Percentiles rank a stretch among this genome's conserved stretches.
These are phyloP conservation scores for Tilletia walkeri DNA, from an alignment of 1,284 basidiomycete genomes.

Conservation along the genomic window DNA sequence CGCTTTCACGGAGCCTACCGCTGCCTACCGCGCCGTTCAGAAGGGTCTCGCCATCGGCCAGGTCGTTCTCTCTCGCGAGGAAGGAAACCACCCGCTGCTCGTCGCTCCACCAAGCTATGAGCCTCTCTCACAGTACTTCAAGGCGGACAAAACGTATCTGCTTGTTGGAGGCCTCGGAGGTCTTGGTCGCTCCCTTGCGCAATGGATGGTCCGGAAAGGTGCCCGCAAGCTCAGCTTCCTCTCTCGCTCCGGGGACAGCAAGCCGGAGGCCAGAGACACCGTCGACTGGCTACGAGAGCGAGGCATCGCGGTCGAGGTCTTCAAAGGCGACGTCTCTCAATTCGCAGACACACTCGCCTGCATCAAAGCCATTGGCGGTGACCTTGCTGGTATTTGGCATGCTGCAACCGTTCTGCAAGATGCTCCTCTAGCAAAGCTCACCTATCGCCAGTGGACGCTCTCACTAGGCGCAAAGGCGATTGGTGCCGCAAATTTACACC, in stretches of 20 bases:
- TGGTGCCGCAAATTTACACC: background rate
- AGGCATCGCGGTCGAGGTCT: background rate
- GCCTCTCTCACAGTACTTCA: background rate
- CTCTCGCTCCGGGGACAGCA: background rate
- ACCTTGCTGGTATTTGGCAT: constrained; percentile 4
- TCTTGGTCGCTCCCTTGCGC: background rate
- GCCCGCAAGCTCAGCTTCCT: constrained; percentile 3
- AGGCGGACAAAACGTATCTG: constrained; percentile 1
- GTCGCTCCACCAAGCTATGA: background rate
- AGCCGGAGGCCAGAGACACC: background rate
- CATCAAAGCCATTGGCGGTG: constrained; percentile 1
- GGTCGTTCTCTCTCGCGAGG: background rate
- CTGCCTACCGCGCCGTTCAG: constrained; percentile 2
- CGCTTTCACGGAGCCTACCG: constrained; percentile 2
- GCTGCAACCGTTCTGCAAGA: background rate
- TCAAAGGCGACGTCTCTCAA: constrained; percentile 1
- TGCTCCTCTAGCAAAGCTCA: constrained; percentile 1
- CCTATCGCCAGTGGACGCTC: background rate
- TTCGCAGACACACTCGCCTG: background rate
- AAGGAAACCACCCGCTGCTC: background rate
- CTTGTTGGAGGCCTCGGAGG: background rate
- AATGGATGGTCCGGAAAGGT: constrained; percentile 4
- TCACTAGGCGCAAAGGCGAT: background rate
- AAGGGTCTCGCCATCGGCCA: background rate
- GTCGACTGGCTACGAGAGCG: background rate